Percentiles rank a stretch among this genome's conserved stretches.
Evolutionary conservation across 805 yeast genomes (phyloP).

Genomic region (Ogataea glucozyma): DNA sequence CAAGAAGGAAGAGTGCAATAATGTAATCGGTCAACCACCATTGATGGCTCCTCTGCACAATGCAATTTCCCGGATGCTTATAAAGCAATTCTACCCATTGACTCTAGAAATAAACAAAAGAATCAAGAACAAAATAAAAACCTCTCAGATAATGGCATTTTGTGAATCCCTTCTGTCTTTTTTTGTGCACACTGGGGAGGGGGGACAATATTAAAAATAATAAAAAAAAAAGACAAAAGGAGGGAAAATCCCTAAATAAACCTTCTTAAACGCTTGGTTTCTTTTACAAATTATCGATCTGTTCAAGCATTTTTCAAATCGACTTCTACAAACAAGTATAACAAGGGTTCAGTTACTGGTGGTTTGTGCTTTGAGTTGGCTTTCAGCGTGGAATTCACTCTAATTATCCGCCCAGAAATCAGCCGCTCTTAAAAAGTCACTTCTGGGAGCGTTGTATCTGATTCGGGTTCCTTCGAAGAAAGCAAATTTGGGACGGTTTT

Average conservation of each 20-base stretch:
- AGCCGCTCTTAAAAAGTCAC: slow-evolving; percentile 1
- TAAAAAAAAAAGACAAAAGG: slow-evolving; percentile 7
- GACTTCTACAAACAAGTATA: too few species aligned
- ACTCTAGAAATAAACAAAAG: neutral
- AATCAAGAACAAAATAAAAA: neutral
- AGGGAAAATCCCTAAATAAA: neutral
- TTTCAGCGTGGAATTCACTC: neutral
- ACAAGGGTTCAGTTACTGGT: too few species aligned
- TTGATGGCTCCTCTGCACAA: too few species aligned
- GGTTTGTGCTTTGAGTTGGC: neutral
- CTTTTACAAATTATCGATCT: too few species aligned
- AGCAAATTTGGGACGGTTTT: neutral
- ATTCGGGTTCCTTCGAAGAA: neutral
- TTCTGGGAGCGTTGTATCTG: neutral
- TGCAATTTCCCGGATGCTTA: too few species aligned
- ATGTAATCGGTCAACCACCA: too few species aligned
- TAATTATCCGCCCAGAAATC: neutral
- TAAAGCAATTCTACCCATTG: too few species aligned
- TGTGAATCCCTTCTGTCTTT: neutral
- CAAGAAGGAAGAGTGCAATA: too few species aligned
- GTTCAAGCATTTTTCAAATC: too few species aligned
- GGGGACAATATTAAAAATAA: neutral
- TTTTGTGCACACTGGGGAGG: neutral
- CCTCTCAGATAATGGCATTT: neutral
- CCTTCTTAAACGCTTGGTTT: slow-evolving; percentile 11